These are phyloP conservation scores for Catenaria anguillulae DNA, from an alignment of 371 early-diverging fungal genomes.

Conservation along the genomic window DNA sequence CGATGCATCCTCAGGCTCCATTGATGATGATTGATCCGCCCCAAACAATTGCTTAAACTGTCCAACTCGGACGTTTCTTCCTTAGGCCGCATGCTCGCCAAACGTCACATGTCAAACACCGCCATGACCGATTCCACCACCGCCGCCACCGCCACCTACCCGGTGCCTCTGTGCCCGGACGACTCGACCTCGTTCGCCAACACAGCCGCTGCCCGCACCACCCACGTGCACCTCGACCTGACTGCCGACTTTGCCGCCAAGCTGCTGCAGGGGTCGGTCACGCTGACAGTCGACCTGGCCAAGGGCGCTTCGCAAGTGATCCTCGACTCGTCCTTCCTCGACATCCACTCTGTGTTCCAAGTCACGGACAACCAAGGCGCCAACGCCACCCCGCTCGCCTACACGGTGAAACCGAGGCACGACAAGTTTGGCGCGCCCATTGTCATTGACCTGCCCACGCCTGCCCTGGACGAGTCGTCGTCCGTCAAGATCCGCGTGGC, in stretches of 20 bases:
- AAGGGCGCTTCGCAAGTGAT: constrained; percentile 40
- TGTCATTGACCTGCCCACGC: constrained; percentile 34
- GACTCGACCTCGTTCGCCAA: constrained; percentile 83
- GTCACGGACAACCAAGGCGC: constrained; percentile 5
- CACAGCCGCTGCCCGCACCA: constrained; percentile 47
- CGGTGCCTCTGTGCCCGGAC: not conserved
- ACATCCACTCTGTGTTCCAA: constrained; percentile 33
- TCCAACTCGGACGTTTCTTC: no score
- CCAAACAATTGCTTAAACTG: no score
- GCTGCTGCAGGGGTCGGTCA: constrained; percentile 48
- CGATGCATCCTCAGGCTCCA: no score
- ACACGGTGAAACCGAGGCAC: constrained; percentile 36
- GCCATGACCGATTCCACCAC: no score
- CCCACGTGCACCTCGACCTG: constrained; percentile 59
- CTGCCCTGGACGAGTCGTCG: constrained; percentile 9
- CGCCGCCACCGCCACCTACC: not conserved
- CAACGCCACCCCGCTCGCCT: constrained; percentile 21
- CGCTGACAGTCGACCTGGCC: constrained; percentile 19
- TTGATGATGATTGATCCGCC: no score
- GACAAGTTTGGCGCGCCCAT: constrained; percentile 60
- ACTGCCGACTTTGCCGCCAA: constrained; percentile 56
- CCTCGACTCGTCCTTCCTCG: constrained; percentile 58
- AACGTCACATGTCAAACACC: no score
- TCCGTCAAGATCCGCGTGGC: constrained; percentile 9
- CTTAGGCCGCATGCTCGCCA: no score